Percentiles rank a stretch among this genome's conserved stretches.
Evolutionary conservation across 2,329 filamentous ascomycete species (phyloP).

Genomic region (Alternaria sp.): DNA sequence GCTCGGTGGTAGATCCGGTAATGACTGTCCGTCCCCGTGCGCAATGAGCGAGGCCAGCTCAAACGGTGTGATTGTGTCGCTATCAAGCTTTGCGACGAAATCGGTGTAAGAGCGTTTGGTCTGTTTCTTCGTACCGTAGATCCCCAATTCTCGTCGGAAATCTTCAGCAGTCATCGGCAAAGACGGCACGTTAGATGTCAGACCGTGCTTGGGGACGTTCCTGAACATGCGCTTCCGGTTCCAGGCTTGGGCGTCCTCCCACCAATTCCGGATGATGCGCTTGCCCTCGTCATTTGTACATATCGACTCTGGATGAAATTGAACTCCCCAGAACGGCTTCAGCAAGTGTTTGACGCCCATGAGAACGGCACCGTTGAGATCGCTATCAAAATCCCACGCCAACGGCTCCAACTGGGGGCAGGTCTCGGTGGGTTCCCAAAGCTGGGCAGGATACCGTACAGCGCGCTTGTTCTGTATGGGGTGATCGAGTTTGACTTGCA

Average conservation of each 20-base stretch:
- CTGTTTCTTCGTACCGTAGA: slow-evolving; percentile 13
- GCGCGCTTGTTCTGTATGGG: slow-evolving; percentile 31
- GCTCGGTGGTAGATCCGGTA: slow-evolving; percentile 33
- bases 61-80: slow-evolving; percentile 22
- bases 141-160: slow-evolving; percentile 25
- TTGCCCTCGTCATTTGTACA: slow-evolving; percentile 75
- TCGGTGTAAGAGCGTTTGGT: slow-evolving; percentile 8
- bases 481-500: slow-evolving; percentile 56
- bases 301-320: slow-evolving; percentile 89
- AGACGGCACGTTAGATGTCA: slow-evolving; percentile 15
- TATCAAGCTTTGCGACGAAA: slow-evolving; percentile 12
- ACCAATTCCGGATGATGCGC: slow-evolving; percentile 76
- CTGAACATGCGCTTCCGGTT: slow-evolving; percentile 25
- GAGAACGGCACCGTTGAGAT: slow-evolving; percentile 64
- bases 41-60: slow-evolving; percentile 36
- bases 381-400: slow-evolving; percentile 56
- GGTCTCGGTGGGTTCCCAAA: slow-evolving; percentile 48
- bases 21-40: slow-evolving; percentile 29
- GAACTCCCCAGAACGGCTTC: slow-evolving; percentile 83
- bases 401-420: slow-evolving; percentile 52
- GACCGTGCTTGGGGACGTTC: slow-evolving; percentile 11
- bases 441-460: slow-evolving; percentile 46
- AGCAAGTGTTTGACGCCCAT: slow-evolving; percentile 74
- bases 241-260: slow-evolving; percentile 68
- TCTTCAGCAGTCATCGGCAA: slow-evolving; percentile 25